Evolutionary conservation across 2,329 filamentous ascomycete species (phyloP), one percentile per base, ranked within the genome.

Genomic region (Sphaerulina musiva): DNA sequence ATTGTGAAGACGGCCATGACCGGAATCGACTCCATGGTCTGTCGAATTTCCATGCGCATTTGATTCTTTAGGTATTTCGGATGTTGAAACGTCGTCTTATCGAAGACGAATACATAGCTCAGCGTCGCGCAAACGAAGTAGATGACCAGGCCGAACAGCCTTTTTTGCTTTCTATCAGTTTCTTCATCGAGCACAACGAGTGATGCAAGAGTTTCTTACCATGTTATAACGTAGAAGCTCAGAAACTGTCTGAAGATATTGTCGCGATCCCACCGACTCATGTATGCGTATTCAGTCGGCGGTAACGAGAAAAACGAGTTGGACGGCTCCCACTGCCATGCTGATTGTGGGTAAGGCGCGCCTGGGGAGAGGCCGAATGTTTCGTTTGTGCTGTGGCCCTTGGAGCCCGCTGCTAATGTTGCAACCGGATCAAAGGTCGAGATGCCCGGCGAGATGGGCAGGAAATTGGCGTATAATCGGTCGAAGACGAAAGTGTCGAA

Each of bases 31-130:
- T 73, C 71, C 73, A 85, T 82, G 59, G 91, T 84, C 74, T 95
- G 89, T 60, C 77, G 76, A 66, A 97, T 95, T 71, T 97, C 92
- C 65, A 90, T 80, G 56, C 79, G 77, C 60, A 96, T 85, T 72
- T 96, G 92, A 73, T 95, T 92, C 75, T 93, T 95, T 68, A 96
- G 85, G 72, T 92, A 97, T 69, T 93, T 93, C 46, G 92, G 92
- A 71, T 97, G 92, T 49, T 89, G 78, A 73, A 92, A 83, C 43
- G 88, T 93, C 41, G 83, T 80, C 73, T 96, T 93, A 74, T 96
- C 91, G 75, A 95, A 96, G 68, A 96, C 79, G 74, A 95, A 86
- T 66, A 85, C 66, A 74, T 95, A 97, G 12, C 90, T 95, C 14
- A 95, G 77, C 5, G 84, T 79, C 3, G 91, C 87, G 68, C 89